Evolutionary conservation across 306 rosid genomes (phyloP), one percentile per base, ranked within the genome.

Genomic region (Ormosia emarginata): DNA sequence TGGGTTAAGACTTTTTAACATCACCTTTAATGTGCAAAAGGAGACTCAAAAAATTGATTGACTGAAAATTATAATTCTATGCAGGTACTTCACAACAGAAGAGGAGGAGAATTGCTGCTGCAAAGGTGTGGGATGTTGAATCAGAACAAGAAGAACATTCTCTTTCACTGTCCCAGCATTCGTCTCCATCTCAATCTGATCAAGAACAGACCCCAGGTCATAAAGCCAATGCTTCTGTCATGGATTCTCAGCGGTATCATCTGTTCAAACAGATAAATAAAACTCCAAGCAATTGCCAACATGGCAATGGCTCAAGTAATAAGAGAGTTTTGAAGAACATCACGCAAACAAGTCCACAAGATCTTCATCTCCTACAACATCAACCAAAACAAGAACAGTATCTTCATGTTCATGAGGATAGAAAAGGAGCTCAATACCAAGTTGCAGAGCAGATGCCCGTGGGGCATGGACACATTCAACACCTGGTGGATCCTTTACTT

Each of bases 101-200:
- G 86, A 91, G 89, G 85, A 90, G 91, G 87, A 88, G 96, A 87
- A 91, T 91, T 18, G 88, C 77, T 0, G 83, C 85, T 57, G 74
- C 88, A 3, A 92, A 89, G 84, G 86, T 80, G 63, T 89, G 87
- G 91, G 92, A 91, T 71, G 83, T 90, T 52, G 97, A 95, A 56
- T 87, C 92, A 30, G 99, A 93, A 76, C 97, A 90, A 81, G 99
- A 95, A 91, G 99, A 95, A 79, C 99, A 93, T 83, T 95, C 99
- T 62, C 87, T 93, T 58, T 93, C 99, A 5, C 79, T 93, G 72
- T 94, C 98, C 2, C 98, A 94, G 77, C 87, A 90, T 74, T 92
- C 97, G 37, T 92, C 98, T 40, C 95, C 97, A 24, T 94, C 98
- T 17, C 94, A 80, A 72, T 92, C 98, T 13, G 97, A 94, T 86